Conservation (phyloP, 169 alveolate genomes). For the Plasmodium fragile region DNA sequence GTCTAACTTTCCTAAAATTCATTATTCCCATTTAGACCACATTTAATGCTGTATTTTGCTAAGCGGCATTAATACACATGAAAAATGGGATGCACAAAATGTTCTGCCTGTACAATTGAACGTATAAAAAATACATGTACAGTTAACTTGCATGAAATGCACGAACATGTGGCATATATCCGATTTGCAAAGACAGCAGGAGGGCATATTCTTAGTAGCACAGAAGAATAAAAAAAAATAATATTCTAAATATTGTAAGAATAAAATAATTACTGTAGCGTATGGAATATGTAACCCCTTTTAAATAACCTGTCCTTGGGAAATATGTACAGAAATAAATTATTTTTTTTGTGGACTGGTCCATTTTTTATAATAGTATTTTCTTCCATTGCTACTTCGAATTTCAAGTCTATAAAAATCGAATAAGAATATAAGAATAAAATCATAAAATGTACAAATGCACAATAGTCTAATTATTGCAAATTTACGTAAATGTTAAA, state of each 20-base stretch:
- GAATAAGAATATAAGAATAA: neutral
- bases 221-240: neutral
- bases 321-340: neutral
- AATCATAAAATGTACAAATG: neutral
- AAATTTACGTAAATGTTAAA: neutral
- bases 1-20: neutral
- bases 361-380: neutral
- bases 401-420: neutral
- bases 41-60: neutral
- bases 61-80: neutral
- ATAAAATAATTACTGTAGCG: neutral
- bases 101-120: neutral
- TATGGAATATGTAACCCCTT: neutral
- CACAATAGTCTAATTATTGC: neutral
- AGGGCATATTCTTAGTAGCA: neutral
- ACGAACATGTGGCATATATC: neutral
- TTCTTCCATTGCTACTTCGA: neutral
- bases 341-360: neutral
- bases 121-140: neutral
- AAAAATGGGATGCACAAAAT: neutral
- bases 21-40: neutral
- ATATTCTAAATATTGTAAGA: neutral
- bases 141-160: neutral
- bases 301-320: neutral
- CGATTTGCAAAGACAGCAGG: neutral